These are phyloP conservation scores for Mycogone perniciosa DNA, from an alignment of 2,329 filamentous ascomycete genomes.

Conservation along the genomic window DNA sequence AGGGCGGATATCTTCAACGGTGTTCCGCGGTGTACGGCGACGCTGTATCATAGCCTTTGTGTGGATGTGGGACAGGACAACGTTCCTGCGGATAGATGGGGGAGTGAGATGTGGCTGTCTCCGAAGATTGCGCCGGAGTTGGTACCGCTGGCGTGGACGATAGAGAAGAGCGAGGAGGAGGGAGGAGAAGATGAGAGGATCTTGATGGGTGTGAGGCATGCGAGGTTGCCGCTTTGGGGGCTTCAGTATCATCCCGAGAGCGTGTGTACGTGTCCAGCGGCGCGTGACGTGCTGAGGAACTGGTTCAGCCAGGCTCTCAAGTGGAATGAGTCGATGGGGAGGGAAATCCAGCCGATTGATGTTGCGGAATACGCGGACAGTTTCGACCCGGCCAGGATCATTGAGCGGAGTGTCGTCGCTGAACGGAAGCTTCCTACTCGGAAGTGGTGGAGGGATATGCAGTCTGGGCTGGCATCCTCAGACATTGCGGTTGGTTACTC, in stretches of 20 bases:
- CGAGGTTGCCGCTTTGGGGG: constrained; percentile 68
- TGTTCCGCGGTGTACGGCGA: constrained; percentile 58
- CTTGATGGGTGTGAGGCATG: constrained; percentile 72
- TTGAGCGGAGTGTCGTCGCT: constrained; percentile 13
- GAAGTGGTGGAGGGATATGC: constrained; percentile 20
- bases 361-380: constrained; percentile 15
- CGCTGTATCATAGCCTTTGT: constrained; percentile 66
- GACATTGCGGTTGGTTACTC: constrained; percentile 30
- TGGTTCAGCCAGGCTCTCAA: constrained; percentile 64
- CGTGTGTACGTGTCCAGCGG: constrained; percentile 67
- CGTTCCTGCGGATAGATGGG: constrained; percentile 31
- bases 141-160: constrained; percentile 57
- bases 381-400: constrained; percentile 16
- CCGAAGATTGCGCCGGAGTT: constrained; percentile 34
- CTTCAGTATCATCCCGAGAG: constrained; percentile 91
- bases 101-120: constrained; percentile 33
- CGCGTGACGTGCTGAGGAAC: constrained; percentile 58
- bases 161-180: constrained; percentile 34
- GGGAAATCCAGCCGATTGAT: constrained; percentile 5
- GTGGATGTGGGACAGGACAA: constrained; percentile 47
- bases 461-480: constrained; percentile 23
- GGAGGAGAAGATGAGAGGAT: constrained; percentile 42
- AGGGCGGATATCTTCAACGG: constrained; percentile 58
- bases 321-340: constrained; percentile 46
- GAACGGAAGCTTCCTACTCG: constrained; percentile 17